Evolutionary conservation across 768 basidiomycete genomes (phyloP).

Genomic region (Lepiota venenata): DNA sequence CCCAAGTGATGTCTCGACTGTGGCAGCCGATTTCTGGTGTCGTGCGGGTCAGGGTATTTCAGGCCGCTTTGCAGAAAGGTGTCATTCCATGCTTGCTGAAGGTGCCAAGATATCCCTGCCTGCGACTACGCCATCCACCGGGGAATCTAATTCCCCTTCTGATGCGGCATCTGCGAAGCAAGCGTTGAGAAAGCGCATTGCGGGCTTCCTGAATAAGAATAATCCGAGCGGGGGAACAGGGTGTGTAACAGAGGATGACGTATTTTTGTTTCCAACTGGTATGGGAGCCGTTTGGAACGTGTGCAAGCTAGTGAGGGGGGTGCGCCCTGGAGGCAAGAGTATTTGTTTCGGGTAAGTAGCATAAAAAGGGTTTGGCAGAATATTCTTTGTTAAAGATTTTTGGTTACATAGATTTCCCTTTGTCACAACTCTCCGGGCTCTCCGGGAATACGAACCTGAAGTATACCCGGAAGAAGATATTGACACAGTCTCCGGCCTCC

Average conservation of each 20-base stretch:
- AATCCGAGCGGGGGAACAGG: slow-evolving; percentile 40
- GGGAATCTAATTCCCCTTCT: too few species aligned
- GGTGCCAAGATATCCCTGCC: slow-evolving; percentile 21
- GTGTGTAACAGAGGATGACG: slow-evolving; percentile 82
- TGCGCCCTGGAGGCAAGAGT: slow-evolving; percentile 66
- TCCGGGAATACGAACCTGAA: slow-evolving; percentile 96
- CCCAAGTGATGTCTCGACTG: slow-evolving; percentile 49
- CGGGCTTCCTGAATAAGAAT: too few species aligned
- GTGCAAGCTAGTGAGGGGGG: slow-evolving; percentile 63
- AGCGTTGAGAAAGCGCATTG: too few species aligned
- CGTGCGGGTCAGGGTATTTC: slow-evolving; percentile 90
- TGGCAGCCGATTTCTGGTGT: slow-evolving; percentile 95
- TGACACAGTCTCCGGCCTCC: slow-evolving; percentile 61
- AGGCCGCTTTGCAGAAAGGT: slow-evolving; percentile 81
- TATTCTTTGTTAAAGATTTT: too few species aligned
- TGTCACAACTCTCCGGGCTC: slow-evolving; percentile 89
- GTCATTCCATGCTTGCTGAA: slow-evolving; percentile 66
- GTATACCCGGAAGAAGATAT: slow-evolving; percentile 76
- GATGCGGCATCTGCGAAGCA: slow-evolving; percentile 33
- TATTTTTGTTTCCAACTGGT: slow-evolving; percentile 82
- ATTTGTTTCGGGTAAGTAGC: slow-evolving; percentile 92
- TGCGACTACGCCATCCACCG: too few species aligned
- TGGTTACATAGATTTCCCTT: slow-evolving; percentile 80
- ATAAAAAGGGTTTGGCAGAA: too few species aligned
- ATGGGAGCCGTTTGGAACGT: slow-evolving; percentile 96